Evolutionary conservation across 176 grass and related monocot species (phyloP).

Genomic region (maize (Zea mays)): Zm-B73-REFERENCE-NAM-5.0 NC_050096.1:9820501-9821000

Average conservation of each 20-base stretch:
- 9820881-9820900: too few relatives aligned
- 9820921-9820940: neutral
- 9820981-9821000: neutral
- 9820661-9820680: constrained; percentile 50
- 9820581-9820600: constrained; percentile 21
- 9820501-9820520: constrained; percentile 15
- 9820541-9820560: constrained; percentile 26
- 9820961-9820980: neutral
- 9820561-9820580: constrained; percentile 48
- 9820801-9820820: neutral
- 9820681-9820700: constrained; percentile 35
- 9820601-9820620: constrained; percentile 32
- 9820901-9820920: neutral
- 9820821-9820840: neutral
- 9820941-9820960: neutral
- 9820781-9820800: constrained; percentile 1
- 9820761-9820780: constrained; percentile 21
- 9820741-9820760: constrained; percentile 33
- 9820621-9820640: constrained; percentile 37
- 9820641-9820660: constrained; percentile 43
- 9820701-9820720: constrained; percentile 1
- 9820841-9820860: too few relatives aligned
- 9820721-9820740: constrained; percentile 18
- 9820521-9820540: constrained; percentile 11
- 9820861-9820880: too few relatives aligned